phyloP scores from a whole-genome alignment of 768 basidiomycete genomes.

The Tylopilus balloui region DNA sequence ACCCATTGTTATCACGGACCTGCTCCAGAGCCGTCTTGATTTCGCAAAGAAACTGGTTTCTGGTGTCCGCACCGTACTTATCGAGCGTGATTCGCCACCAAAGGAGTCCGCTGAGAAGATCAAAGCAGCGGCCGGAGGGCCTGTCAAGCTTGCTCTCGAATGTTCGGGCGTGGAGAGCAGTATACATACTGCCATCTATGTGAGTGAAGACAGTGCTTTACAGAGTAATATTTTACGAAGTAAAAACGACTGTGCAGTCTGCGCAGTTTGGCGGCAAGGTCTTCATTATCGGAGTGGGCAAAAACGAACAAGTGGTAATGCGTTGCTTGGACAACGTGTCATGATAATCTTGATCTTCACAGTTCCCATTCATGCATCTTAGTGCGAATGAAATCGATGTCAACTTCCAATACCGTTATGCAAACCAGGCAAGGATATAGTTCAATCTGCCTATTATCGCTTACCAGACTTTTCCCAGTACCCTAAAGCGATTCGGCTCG shows the following conservation, averaged over 20 bases:
- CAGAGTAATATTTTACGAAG: neutral
- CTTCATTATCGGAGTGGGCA: conserved; percentile 67
- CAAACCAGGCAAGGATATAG: conserved; percentile 44
- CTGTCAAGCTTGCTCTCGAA: conserved; percentile 52
- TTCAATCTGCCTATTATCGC: neutral
- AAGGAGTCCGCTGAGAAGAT: conserved; percentile 51
- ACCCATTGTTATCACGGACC: conserved; percentile 64
- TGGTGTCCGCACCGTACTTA: conserved; percentile 52
- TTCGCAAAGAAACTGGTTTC: conserved; percentile 62
- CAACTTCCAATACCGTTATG: conserved; percentile 65
- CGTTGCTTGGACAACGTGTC: conserved; percentile 8
- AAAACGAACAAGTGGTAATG: conserved; percentile 52
- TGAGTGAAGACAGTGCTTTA: conserved; percentile 26
- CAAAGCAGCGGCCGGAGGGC: conserved; percentile 46
- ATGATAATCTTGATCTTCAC: neutral
- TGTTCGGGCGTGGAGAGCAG: conserved; percentile 65
- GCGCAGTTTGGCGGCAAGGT: conserved; percentile 62
- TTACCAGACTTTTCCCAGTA: conserved; percentile 41
- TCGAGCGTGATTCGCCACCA: conserved; percentile 41
- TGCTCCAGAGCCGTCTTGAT: conserved; percentile 60
- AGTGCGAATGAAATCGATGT: conserved; percentile 69
- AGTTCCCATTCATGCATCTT: conserved; percentile 73
- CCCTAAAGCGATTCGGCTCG: conserved; percentile 77
- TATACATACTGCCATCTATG: conserved; percentile 54
- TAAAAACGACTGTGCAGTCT: conserved; percentile 36